Evolutionary conservation across 768 basidiomycete species (phyloP).

Genomic region (Lactarius evosmus): DNA sequence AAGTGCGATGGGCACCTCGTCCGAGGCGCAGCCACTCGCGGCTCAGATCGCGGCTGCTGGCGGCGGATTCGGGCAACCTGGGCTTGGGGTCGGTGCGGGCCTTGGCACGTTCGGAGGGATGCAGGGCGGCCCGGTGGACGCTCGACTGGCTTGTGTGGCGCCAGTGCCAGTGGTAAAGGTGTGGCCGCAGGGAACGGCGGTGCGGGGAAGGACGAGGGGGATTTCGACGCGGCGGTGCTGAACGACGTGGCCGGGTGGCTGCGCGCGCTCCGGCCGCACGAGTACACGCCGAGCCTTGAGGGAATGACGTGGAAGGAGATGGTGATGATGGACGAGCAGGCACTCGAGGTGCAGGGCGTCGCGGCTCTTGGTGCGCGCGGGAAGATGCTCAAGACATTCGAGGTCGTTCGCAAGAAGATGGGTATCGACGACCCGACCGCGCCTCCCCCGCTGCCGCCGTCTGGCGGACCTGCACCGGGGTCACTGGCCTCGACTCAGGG

Average conservation of each 20-base stretch:
- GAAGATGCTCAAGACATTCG: slow-evolving; percentile 97
- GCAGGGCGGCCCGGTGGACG: slow-evolving; percentile 52
- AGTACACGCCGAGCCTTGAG: slow-evolving; percentile 98
- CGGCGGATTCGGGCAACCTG: slow-evolving; percentile 57
- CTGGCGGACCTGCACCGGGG: not conserved
- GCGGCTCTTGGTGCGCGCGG: slow-evolving; percentile 93
- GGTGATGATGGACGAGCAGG: slow-evolving; percentile 85
- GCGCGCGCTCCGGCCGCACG: slow-evolving; percentile 91
- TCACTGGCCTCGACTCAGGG: not conserved
- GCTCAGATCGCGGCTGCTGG: slow-evolving; percentile 71
- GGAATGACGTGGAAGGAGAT: slow-evolving; percentile 89
- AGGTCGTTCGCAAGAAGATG: slow-evolving; percentile 86
- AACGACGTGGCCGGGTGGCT: slow-evolving; percentile 92
- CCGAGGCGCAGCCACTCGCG: slow-evolving; percentile 83
- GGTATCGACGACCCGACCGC: slow-evolving; percentile 57
- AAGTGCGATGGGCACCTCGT: slow-evolving; percentile 67
- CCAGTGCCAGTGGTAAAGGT: slow-evolving; percentile 24
- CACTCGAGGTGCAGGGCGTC: slow-evolving; percentile 91
- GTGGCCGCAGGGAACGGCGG: slow-evolving; percentile 32
- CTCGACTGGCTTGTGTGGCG: slow-evolving; percentile 42
- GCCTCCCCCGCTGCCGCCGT: not conserved
- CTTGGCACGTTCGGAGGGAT: slow-evolving; percentile 46
- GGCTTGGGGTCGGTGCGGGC: slow-evolving; percentile 28
- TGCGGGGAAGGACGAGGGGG: slow-evolving; percentile 80
- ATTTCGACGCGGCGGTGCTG: slow-evolving; percentile 82